phyloP scores from a whole-genome alignment of 768 basidiomycete genomes.

The Infundibulicybe gibba region DNA sequence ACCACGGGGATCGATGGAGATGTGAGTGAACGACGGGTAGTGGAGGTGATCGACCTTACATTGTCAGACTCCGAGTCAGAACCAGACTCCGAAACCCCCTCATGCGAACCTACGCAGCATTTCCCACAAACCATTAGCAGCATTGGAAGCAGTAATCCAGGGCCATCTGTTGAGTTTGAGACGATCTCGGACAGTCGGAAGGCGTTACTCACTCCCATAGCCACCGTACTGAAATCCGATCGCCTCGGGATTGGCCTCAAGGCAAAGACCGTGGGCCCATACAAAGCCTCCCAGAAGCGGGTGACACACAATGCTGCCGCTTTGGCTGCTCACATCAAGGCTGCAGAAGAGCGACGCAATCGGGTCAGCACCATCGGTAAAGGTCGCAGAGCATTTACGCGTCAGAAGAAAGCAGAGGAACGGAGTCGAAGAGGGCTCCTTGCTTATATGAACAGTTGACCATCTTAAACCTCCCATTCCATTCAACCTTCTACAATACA shows the following conservation, averaged over 20 bases:
- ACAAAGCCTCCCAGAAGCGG: conserved; percentile 62
- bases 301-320: conserved; percentile 70
- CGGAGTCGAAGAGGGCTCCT: conserved; percentile 52
- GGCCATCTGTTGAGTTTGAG: background rate
- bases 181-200: conserved; percentile 35
- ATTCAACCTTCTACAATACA: conserved; percentile 4
- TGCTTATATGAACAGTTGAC: conserved; percentile 54
- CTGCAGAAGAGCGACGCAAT: conserved; percentile 51
- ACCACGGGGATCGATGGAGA: conserved; percentile 25
- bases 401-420: conserved; percentile 48
- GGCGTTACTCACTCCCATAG: conserved; percentile 72
- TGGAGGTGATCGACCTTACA: conserved; percentile 62
- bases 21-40: conserved; percentile 37
- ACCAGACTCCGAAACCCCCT: conserved; percentile 20
- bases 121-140: background rate
- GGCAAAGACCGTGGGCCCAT: conserved; percentile 66
- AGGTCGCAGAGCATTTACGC: conserved; percentile 57
- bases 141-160: background rate
- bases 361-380: conserved; percentile 52
- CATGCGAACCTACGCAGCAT: background rate
- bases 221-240: conserved; percentile 77
- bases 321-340: conserved; percentile 55
- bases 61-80: conserved; percentile 40
- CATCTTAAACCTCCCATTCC: background rate
- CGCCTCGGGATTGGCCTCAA: conserved; percentile 81